These are phyloP conservation scores for Aspergillus fischeri DNA, from an alignment of 2,329 filamentous ascomycete genomes.

Conservation along the genomic window DNA sequence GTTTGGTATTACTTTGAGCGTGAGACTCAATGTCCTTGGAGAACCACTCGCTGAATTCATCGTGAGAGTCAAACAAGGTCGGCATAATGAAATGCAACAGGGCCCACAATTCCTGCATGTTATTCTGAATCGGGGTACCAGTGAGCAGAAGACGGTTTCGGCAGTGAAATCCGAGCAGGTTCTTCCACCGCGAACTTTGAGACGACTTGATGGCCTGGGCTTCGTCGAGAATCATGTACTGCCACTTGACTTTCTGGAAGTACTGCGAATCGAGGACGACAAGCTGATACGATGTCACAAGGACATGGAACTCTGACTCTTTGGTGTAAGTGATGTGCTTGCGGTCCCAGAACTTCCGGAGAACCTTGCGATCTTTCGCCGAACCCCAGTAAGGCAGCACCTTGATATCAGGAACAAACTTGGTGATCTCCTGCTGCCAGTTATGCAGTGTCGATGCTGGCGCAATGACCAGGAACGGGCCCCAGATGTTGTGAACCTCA, in stretches of 20 bases:
- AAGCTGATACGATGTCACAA: conserved; percentile 94
- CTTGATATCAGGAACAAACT: conserved; percentile 91
- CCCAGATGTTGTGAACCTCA: conserved; percentile 97
- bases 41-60: conserved; percentile 52
- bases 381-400: conserved; percentile 97
- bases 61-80: conserved; percentile 73
- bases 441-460: conserved; percentile 96
- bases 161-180: conserved; percentile 86
- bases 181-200: conserved; percentile 95
- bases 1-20: conserved; percentile 97
- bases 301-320: conserved; percentile 90
- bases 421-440: conserved; percentile 97
- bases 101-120: conserved; percentile 99
- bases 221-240: conserved; percentile 99
- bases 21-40: conserved; percentile 81
- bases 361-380: conserved; percentile 86
- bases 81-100: conserved; percentile 99
- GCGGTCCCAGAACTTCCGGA: conserved; percentile 98
- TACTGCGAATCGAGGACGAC: conserved; percentile 95
- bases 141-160: conserved; percentile 90
- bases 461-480: conserved; percentile 92
- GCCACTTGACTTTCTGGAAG: conserved; percentile 99
- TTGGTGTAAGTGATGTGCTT: conserved; percentile 95
- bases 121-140: conserved; percentile 97
- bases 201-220: conserved; percentile 99